These are phyloP conservation scores for Gamsiella multidivaricata DNA, from an alignment of 192 early-diverging fungal genomes.

Conservation along the genomic window DNA sequence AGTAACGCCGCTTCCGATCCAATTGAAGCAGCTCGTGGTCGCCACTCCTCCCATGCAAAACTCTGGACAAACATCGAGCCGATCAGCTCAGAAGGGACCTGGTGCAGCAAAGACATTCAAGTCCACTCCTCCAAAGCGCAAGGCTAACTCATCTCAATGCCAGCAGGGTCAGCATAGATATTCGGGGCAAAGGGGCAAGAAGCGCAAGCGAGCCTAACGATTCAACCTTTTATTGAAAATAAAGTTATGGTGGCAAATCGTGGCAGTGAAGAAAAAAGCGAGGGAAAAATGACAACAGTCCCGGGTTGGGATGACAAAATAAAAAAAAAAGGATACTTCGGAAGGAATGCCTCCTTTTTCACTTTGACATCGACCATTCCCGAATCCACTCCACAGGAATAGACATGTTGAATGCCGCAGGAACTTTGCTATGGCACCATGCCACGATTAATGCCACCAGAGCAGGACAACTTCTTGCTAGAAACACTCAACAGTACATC, in stretches of 20 bases:
- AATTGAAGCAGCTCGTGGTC: slow-evolving; percentile 27
- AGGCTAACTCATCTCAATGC: neutral
- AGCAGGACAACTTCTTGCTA: neutral
- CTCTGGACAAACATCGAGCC: neutral
- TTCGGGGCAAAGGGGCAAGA: neutral
- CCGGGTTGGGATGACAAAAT: too few relatives aligned
- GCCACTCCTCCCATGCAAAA: neutral
- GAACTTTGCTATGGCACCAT: slow-evolving; percentile 15
- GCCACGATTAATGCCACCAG: neutral
- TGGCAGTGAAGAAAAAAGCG: neutral
- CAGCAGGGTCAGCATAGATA: neutral
- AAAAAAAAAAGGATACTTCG: too few relatives aligned
- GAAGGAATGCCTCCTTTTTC: too few relatives aligned
- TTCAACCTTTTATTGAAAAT: neutral
- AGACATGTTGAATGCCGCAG: slow-evolving; percentile 14
- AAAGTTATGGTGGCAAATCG: neutral
- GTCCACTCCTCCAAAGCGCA: slow-evolving; percentile 1
- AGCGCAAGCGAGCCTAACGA: neutral
- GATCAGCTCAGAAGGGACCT: neutral
- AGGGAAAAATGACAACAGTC: too few relatives aligned
- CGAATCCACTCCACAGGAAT: neutral
- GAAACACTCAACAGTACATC: neutral
- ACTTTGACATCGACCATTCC: too few relatives aligned
- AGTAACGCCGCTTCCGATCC: slow-evolving; percentile 63
- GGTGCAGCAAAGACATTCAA: neutral